These are phyloP conservation scores for Trichoderma reesei DNA, from an alignment of 495 filamentous ascomycete genomes.

Conservation along the genomic window DNA sequence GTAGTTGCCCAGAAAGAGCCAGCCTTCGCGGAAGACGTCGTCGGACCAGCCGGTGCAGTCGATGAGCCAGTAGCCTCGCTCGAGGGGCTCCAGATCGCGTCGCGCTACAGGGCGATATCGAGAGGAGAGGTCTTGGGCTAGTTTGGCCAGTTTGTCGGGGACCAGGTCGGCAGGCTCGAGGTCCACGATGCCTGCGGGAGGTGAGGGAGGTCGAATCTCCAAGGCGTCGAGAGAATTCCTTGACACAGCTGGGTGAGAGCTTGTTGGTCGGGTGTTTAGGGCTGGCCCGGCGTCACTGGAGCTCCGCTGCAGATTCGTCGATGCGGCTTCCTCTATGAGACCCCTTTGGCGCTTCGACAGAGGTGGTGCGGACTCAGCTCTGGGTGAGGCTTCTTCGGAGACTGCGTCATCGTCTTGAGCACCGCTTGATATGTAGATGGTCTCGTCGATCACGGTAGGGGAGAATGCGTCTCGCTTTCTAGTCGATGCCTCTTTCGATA, in stretches of 20 bases:
- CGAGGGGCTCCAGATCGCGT: conserved; percentile 43
- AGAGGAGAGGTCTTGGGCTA: conserved; percentile 40
- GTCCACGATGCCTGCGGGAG: conserved; percentile 16
- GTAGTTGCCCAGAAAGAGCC: conserved; percentile 52
- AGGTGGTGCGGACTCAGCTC: conserved; percentile 10
- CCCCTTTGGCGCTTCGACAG: conserved; percentile 19
- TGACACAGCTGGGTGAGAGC: background rate
- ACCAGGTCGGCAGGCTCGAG: conserved; percentile 27
- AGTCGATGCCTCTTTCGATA: too few relatives aligned
- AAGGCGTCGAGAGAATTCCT: conserved; percentile 16
- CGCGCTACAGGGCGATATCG: conserved; percentile 42
- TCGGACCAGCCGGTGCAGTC: conserved; percentile 37
- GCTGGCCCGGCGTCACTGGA: conserved; percentile 32
- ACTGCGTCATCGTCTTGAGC: conserved; percentile 18
- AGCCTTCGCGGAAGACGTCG: conserved; percentile 38
- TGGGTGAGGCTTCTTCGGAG: conserved; percentile 1
- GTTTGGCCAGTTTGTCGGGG: conserved; percentile 44
- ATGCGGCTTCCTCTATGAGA: conserved; percentile 11
- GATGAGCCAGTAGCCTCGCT: conserved; percentile 62
- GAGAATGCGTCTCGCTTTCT: background rate
- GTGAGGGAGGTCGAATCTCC: conserved; percentile 28
- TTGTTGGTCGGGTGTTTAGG: background rate
- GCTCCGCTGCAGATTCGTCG: conserved; percentile 19
- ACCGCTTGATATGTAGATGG: conserved; percentile 15
- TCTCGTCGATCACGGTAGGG: conserved; percentile 11